Percentiles rank a stretch among this genome's conserved stretches.
Conservation (phyloP, 192 early-diverging fungal species). For the Chytriomyces confervae region DNA sequence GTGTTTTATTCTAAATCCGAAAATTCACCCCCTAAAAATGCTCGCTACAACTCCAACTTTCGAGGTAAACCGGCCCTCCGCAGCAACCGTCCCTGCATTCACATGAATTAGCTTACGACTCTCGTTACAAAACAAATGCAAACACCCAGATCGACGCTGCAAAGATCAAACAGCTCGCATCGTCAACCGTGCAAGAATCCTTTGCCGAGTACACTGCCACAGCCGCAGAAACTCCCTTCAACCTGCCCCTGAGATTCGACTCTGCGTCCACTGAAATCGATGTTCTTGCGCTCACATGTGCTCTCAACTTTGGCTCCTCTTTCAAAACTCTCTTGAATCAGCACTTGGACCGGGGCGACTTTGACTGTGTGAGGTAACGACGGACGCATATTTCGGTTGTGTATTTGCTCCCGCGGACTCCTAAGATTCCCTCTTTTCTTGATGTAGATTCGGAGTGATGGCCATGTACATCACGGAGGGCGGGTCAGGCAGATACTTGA, state of each 20-base stretch:
- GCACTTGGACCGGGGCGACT: conserved; percentile 69
- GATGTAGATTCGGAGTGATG: conserved; percentile 74
- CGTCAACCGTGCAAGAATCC: not conserved
- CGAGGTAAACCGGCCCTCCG: too few relatives aligned
- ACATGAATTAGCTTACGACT: too few relatives aligned
- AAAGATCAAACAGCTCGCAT: too few relatives aligned
- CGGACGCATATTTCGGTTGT: not conserved
- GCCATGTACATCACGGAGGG: conserved; percentile 78
- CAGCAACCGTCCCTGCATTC: too few relatives aligned
- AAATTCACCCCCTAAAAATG: too few relatives aligned
- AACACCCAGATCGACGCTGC: too few relatives aligned
- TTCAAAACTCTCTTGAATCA: conserved; percentile 69
- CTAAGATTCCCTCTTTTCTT: not conserved
- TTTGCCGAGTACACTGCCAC: not conserved
- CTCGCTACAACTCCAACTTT: too few relatives aligned
- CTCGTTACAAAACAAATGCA: too few relatives aligned
- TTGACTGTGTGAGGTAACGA: conserved; percentile 64
- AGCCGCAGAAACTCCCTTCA: not conserved
- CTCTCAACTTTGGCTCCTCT: conserved; percentile 81
- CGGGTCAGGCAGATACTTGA: conserved; percentile 34
- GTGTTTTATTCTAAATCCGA: too few relatives aligned
- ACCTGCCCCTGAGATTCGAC: conserved; percentile 78
- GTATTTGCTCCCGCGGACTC: not conserved
- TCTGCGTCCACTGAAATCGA: conserved; percentile 77
- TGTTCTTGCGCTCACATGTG: conserved; percentile 73